Evolutionary conservation across 306 rosid species (phyloP).

Genomic region (Rosa lucieae): DNA sequence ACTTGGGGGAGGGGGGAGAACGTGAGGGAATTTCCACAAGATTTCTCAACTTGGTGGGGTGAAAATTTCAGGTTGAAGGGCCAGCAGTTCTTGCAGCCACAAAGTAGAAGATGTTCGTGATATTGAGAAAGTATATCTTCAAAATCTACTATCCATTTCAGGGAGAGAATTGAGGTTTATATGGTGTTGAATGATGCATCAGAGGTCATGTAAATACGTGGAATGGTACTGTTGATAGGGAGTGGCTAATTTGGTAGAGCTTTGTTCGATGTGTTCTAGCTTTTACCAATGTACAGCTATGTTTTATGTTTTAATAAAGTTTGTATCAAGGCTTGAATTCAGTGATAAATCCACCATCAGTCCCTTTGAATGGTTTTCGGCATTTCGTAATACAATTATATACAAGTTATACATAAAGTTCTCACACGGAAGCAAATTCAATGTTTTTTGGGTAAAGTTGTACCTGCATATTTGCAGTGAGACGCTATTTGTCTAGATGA

Average conservation of each 20-base stretch:
- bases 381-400: not conserved
- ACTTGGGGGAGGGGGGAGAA: too few relatives aligned
- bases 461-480: not conserved
- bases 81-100: slow-evolving; percentile 65
- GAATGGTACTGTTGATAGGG: slow-evolving; percentile 3
- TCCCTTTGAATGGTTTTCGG: not conserved
- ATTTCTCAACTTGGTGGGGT: slow-evolving; percentile 27
- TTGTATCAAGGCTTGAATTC: slow-evolving; percentile 23
- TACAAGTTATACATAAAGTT: not conserved
- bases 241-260: not conserved
- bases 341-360: not conserved
- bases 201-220: slow-evolving; percentile 14
- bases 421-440: not conserved
- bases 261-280: not conserved
- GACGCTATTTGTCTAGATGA: not conserved
- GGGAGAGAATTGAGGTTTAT: not conserved
- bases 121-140: not conserved
- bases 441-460: not conserved
- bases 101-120: slow-evolving; percentile 35
- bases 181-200: slow-evolving; percentile 1
- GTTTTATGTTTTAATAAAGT: slow-evolving; percentile 13
- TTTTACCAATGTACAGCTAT: slow-evolving; percentile 28
- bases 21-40: not conserved
- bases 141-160: not conserved
- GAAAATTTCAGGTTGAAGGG: slow-evolving; percentile 79